A percentile compares a stretch with the other conserved stretches of the same genome.
Conservation (phyloP, 2,329 filamentous ascomycete genomes). For the Aspergillus sp. region DNA sequence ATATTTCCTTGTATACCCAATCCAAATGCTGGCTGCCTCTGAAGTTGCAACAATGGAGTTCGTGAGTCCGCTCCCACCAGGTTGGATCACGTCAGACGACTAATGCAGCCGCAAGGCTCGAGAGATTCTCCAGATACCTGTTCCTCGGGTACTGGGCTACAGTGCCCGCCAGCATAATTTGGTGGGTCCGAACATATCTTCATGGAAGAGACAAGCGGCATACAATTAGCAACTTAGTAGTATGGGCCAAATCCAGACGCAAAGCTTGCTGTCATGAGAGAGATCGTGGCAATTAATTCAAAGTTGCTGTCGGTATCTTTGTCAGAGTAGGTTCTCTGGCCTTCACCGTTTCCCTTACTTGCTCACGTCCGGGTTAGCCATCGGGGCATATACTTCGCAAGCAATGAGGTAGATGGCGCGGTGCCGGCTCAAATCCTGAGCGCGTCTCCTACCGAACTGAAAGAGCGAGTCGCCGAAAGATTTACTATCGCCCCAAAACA, state of each 20-base stretch:
- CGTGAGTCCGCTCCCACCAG: conserved; percentile 9
- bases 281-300: conserved; percentile 35
- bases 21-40: conserved; percentile 22
- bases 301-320: conserved; percentile 38
- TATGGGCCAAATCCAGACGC: conserved; percentile 21
- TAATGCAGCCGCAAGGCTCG: conserved; percentile 14
- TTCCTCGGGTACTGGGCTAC: conserved; percentile 19
- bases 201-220: conserved; percentile 28
- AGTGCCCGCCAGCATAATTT: conserved; percentile 18
- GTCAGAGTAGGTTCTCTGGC: conserved; percentile 23
- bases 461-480: conserved; percentile 25
- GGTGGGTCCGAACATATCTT: conserved; percentile 28
- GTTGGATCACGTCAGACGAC: not conserved
- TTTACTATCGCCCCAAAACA: conserved; percentile 38
- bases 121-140: conserved; percentile 15
- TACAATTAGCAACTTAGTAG: conserved; percentile 26
- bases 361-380: conserved; percentile 20
- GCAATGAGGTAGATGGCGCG: conserved; percentile 29
- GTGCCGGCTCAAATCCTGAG: conserved; percentile 25
- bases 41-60: conserved; percentile 28
- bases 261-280: conserved; percentile 21
- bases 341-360: not conserved
- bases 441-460: conserved; percentile 26
- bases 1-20: conserved; percentile 22
- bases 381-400: conserved; percentile 38